These are phyloP conservation scores for Penicillium thymicola DNA, from an alignment of 2,329 filamentous ascomycete genomes.

Conservation along the genomic window DNA sequence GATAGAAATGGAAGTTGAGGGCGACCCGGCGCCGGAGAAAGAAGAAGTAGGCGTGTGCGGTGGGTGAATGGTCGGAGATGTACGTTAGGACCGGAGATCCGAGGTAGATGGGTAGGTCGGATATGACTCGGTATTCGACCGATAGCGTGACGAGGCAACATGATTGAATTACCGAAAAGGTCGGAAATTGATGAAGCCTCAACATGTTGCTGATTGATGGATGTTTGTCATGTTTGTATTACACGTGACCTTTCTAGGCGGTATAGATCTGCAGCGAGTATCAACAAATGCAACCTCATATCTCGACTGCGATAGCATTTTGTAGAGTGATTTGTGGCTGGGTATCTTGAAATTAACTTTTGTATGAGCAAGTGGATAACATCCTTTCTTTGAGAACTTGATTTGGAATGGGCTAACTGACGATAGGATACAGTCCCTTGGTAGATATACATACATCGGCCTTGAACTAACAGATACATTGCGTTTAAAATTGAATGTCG, in stretches of 20 bases:
- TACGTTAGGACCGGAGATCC: slow-evolving; percentile 17
- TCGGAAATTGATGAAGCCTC: slow-evolving; percentile 1
- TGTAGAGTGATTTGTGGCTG: not conserved
- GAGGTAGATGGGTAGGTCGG: slow-evolving; percentile 39
- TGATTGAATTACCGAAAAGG: slow-evolving; percentile 3
- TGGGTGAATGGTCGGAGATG: slow-evolving; percentile 56
- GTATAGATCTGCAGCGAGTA: not conserved
- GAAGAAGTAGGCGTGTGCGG: slow-evolving; percentile 52
- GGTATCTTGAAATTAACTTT: not conserved
- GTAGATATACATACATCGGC: not conserved
- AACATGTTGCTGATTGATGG: not conserved
- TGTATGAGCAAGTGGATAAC: not conserved
- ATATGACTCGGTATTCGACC: slow-evolving; percentile 40
- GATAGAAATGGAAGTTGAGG: slow-evolving; percentile 66
- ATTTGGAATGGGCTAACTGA: not conserved
- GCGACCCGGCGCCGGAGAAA: slow-evolving; percentile 50
- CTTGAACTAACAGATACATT: not conserved
- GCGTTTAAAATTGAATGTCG: not conserved
- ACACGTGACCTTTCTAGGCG: not conserved
- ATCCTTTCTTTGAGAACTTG: not conserved
- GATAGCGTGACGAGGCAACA: slow-evolving; percentile 36
- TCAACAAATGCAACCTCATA: not conserved
- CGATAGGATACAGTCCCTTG: not conserved
- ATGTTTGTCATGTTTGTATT: slow-evolving; percentile 5
- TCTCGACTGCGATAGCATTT: not conserved